Base-by-base conservation (phyloP, 1,284 basidiomycete species). In the Cystobasidium pallidum region DNA sequence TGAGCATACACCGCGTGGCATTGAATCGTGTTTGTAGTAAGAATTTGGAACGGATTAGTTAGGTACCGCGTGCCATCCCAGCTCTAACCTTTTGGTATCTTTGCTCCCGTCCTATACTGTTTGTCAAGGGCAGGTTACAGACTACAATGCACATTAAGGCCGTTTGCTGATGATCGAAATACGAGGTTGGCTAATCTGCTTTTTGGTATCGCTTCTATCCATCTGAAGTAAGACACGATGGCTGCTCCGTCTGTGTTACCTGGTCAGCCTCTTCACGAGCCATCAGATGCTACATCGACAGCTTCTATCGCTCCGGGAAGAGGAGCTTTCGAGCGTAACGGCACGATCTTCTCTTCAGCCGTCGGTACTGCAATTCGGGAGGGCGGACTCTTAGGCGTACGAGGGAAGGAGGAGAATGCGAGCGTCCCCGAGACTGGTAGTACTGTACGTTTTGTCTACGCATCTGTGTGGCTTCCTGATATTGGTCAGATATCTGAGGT, bases 241-340 rank as follows among this genome's bases (percentile, higher is more conserved):
- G 45, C 62, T 32, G 43, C 68, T 45, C 30, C 51, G 15, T 26
- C 61, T 2, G 68, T 71, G 1, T 61, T 71, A 39, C 68, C 68
- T 45, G 68, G 68, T 21, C 68, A 71, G 36, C 68, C 68, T 41
- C 61, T 71, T 24, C 61, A 62, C 24, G 41, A 52, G 17, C 36
- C 59, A 3, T 55, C 47, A 15, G 26, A 28, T 13, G 43, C 24
- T 24, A 43, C 58, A 19, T 47, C 49, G 30, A n/a, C 49, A 64
- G 68, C 59, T 13, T 17, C 34, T 32, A 10, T 62, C 10, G 51
- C 32, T n/a, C 57, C 68, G 17, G 68, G 68, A 7, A 49, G 30
- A 26, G 68, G 68, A 26, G 61, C 68, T n/a, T 71, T 64, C 34
- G 59, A 51, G 28, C 59, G 68, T 11, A 36, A 71, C n/a, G 54